These are phyloP conservation scores for Lumnitzera racemosa DNA, from an alignment of 345 rosid genomes.

Conservation along the genomic window DNA sequence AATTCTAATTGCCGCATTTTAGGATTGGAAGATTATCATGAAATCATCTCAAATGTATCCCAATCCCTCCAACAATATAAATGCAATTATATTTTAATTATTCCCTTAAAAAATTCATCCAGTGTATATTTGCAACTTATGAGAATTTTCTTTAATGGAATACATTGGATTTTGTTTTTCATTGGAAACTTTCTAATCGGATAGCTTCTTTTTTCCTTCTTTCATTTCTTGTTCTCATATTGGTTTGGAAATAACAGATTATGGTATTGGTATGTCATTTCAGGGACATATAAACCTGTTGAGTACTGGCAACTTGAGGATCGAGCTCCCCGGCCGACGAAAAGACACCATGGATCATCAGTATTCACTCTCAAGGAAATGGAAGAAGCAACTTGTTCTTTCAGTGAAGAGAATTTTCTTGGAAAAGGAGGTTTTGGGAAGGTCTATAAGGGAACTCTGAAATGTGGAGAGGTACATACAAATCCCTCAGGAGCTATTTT, in stretches of 20 bases:
- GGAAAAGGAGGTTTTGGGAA: conserved; percentile 94
- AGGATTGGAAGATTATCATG: too few species aligned
- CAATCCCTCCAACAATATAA: too few species aligned
- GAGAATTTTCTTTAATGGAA: not conserved
- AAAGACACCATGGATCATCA: conserved; percentile 48
- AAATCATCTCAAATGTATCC: too few species aligned
- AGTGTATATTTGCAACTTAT: too few species aligned
- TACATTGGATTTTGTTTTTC: not conserved
- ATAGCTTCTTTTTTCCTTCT: not conserved
- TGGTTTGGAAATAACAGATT: too few species aligned
- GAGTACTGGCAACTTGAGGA: conserved; percentile 74
- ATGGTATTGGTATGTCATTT: not conserved
- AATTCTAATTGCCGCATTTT: too few species aligned
- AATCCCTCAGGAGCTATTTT: too few species aligned
- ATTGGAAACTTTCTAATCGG: not conserved
- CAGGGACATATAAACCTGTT: conserved; percentile 77
- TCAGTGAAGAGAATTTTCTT: conserved; percentile 63
- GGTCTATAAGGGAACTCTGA: conserved; percentile 74
- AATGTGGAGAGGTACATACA: conserved; percentile 70
- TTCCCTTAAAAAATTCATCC: too few species aligned
- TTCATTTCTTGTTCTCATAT: too few species aligned
- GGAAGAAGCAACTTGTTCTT: conserved; percentile 77
- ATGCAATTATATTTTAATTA: too few species aligned
- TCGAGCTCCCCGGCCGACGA: conserved; percentile 34
- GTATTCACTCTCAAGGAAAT: conserved; percentile 88